phyloP scores from a whole-genome alignment of 2,329 filamentous ascomycete species.

The Remersonia thermophila region DNA sequence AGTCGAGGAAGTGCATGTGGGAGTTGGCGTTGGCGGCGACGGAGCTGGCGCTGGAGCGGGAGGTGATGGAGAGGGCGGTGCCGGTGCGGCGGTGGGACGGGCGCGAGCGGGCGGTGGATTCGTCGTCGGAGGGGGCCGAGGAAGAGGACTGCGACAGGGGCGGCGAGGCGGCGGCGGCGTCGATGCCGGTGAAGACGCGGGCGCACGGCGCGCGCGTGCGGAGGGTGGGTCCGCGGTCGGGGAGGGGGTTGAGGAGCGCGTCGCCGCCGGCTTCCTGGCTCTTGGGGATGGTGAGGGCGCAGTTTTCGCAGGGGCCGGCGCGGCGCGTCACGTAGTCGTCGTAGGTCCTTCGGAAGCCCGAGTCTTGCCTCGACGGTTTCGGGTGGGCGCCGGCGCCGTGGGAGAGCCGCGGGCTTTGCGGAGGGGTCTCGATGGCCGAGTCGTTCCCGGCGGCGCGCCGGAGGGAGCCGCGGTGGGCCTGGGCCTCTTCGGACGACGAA shows the following conservation, averaged over 20 bases:
- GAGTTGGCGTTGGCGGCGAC: conserved; percentile 22
- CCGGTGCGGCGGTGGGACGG: conserved; percentile 28
- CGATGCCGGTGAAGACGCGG: conserved; percentile 33
- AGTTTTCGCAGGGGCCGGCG: conserved; percentile 55
- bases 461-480: conserved; percentile 29
- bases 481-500: no score
- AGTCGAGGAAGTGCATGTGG: conserved; percentile 54
- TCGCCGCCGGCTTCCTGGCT: conserved; percentile 29
- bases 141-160: conserved; percentile 38
- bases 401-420: conserved; percentile 39
- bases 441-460: conserved; percentile 24
- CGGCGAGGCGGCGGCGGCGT: conserved; percentile 37
- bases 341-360: conserved; percentile 50
- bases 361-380: conserved; percentile 35
- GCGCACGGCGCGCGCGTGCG: conserved; percentile 49
- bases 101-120: conserved; percentile 19
- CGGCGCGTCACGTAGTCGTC: conserved; percentile 53
- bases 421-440: conserved; percentile 43
- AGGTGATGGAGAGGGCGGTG: conserved; percentile 33
- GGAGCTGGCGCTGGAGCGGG: conserved; percentile 42
- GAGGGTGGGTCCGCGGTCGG: conserved; percentile 35
- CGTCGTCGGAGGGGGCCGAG: conserved; percentile 30
- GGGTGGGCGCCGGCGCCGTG: conserved; percentile 20
- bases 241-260: conserved; percentile 23
- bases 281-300: conserved; percentile 51